Percentiles rank a stretch among this genome's conserved stretches.
These are phyloP conservation scores for Melanogaster broomeanus DNA, from an alignment of 768 basidiomycete genomes.

Conservation along the genomic window DNA sequence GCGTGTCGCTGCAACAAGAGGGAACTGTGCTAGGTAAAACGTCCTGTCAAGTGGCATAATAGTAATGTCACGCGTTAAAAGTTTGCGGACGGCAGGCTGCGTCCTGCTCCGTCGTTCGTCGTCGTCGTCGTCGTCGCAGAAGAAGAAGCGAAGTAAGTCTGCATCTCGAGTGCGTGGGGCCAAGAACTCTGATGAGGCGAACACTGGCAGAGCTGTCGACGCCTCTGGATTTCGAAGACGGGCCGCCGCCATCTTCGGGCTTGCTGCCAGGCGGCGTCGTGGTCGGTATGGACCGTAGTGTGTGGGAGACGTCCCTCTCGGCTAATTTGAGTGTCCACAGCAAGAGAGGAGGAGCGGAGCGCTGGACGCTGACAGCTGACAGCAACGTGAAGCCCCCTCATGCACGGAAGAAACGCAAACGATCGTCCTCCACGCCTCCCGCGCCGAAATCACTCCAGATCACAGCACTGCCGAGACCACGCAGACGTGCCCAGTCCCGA, in stretches of 20 bases:
- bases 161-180: not conserved
- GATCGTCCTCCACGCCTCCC: slow-evolving; percentile 21
- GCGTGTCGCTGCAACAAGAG: slow-evolving; percentile 18
- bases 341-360: not conserved
- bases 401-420: slow-evolving; percentile 23
- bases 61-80: too few species aligned
- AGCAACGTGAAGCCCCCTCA: slow-evolving; percentile 14
- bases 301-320: too few species aligned
- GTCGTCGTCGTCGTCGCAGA: too few species aligned
- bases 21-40: slow-evolving; percentile 13
- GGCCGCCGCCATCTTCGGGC: slow-evolving; percentile 5
- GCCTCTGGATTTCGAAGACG: slow-evolving; percentile 6
- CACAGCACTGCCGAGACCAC: slow-evolving; percentile 5
- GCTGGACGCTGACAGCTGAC: not conserved
- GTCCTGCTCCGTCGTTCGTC: too few species aligned
- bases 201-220: slow-evolving; percentile 11
- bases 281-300: slow-evolving; percentile 12
- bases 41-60: not conserved
- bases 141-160: slow-evolving; percentile 17
- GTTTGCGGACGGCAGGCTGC: slow-evolving; percentile 11
- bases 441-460: slow-evolving; percentile 10
- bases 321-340: too few species aligned
- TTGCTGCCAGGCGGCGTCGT: slow-evolving; percentile 4
- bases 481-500: slow-evolving; percentile 17
- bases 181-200: not conserved